These are phyloP conservation scores for Streptanthus diversifolius DNA, from an alignment of 345 rosid species.

Conservation along the genomic window DNA sequence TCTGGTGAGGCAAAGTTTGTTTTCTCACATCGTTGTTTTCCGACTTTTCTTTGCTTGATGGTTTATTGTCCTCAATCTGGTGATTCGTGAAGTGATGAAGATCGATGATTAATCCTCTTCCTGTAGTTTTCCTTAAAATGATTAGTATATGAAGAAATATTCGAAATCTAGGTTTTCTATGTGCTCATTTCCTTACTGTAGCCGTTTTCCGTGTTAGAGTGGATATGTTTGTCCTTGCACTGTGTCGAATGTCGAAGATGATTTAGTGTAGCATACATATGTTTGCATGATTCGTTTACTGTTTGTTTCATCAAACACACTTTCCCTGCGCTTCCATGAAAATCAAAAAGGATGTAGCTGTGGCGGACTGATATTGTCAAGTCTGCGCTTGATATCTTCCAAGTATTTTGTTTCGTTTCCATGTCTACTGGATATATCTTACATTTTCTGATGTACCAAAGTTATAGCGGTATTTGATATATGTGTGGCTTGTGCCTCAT, in stretches of 20 bases:
- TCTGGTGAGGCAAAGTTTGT: slow-evolving; percentile 17
- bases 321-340: background rate
- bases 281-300: background rate
- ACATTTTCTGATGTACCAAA: background rate
- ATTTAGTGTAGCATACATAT: background rate
- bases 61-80: background rate
- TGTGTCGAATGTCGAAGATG: background rate
- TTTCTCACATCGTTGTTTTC: slow-evolving; percentile 20
- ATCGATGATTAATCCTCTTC: slow-evolving; percentile 8
- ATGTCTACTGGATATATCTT: background rate
- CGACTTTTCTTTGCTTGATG: slow-evolving; percentile 7
- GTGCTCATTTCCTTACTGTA: slow-evolving; percentile 9
- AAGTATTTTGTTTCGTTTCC: background rate
- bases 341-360: background rate
- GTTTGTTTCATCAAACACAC: slow-evolving; percentile 7
- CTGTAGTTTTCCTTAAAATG: background rate
- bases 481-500: slow-evolving; percentile 5
- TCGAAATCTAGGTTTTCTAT: slow-evolving; percentile 33
- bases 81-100: slow-evolving; percentile 17
- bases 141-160: slow-evolving; percentile 6
- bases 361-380: background rate
- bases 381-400: background rate
- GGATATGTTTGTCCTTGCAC: background rate
- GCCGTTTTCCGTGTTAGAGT: slow-evolving; percentile 1
- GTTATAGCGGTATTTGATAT: background rate